Base-by-base conservation (phyloP, 352 stramenopile species). In the Phytophthora meadii region DNA sequence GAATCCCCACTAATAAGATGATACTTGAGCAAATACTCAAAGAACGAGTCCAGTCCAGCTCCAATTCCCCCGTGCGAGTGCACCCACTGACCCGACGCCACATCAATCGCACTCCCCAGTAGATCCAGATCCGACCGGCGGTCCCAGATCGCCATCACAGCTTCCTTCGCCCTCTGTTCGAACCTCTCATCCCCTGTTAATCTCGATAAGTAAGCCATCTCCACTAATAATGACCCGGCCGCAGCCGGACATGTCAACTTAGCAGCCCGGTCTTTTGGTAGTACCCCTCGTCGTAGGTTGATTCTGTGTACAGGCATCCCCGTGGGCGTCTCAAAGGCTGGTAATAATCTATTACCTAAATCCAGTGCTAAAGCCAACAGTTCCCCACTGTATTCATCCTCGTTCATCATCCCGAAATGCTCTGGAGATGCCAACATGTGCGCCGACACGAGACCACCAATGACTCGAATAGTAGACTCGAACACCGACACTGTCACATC, bases 11-110 rank as follows among this genome's bases (percentile, higher is more conserved):
- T 98, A n/a, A 99, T 72, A 34, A 99, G 77, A 66, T 98, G 92
- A 61, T 97, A 96, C 73, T 99, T 99, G n/a, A 99, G 69, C 34
- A 99, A 66, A 72, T 99, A 99, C 77, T 99, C 98, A 62, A 98
- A 99, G 70, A 98, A 99, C 45, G 92, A 98, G 76, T 99, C 97
- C 1, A 97, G 86, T 22, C 98, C 98, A 0, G 89, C 88, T 27
- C 95, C 95, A 51, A 98, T 94, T 34, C 93, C 81, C 6, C 90
- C 87, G 40, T 92, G 76, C 17, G 82, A 83, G 46, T 90, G 74
- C 14, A 88, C 55, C 89, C 87, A 96, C 44, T 90, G 57, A 8
- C 96, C 96, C 15, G 75, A 98, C 2, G 82, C 57, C 1, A 97
- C 89, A 70, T 99, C 87, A 67, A 99, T 98, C 32, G 97, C 87